Evolutionary conservation across 2,329 filamentous ascomycete species (phyloP).

Genomic region (Ceratocystis lukuohia): DNA sequence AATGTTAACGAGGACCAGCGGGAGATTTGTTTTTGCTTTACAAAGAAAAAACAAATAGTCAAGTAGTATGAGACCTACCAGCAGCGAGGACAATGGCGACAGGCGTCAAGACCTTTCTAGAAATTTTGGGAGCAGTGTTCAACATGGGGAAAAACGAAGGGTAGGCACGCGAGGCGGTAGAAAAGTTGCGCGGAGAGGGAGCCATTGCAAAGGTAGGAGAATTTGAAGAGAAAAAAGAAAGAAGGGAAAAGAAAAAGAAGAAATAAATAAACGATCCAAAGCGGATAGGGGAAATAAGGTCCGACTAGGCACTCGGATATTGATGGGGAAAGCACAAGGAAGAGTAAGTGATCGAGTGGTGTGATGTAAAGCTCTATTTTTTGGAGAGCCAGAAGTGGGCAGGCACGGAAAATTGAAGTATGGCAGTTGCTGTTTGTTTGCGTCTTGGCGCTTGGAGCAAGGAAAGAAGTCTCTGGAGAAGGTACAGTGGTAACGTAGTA

Average conservation of each 20-base stretch:
- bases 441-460: not conserved
- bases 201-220: slow-evolving; percentile 16
- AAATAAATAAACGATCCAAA: not conserved
- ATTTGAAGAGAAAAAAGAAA: not conserved
- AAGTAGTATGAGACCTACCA: slow-evolving; percentile 21
- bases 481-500: not conserved
- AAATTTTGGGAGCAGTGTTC: slow-evolving; percentile 20
- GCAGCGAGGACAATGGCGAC: slow-evolving; percentile 26
- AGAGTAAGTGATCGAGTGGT: not conserved
- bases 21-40: too few relatives aligned
- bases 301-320: not conserved
- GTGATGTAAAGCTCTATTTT: not conserved
- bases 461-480: not conserved
- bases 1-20: not conserved
- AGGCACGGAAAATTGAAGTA: not conserved
- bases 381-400: slow-evolving; percentile 4
- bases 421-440: not conserved
- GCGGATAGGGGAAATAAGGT: not conserved
- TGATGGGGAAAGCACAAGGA: not conserved
- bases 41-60: not conserved
- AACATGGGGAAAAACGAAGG: slow-evolving; percentile 25
- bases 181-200: slow-evolving; percentile 22
- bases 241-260: not conserved
- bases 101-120: slow-evolving; percentile 22
- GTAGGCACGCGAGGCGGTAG: slow-evolving; percentile 24